Conservation (phyloP, 2,329 filamentous ascomycete genomes). For the Metarhizium album region DNA sequence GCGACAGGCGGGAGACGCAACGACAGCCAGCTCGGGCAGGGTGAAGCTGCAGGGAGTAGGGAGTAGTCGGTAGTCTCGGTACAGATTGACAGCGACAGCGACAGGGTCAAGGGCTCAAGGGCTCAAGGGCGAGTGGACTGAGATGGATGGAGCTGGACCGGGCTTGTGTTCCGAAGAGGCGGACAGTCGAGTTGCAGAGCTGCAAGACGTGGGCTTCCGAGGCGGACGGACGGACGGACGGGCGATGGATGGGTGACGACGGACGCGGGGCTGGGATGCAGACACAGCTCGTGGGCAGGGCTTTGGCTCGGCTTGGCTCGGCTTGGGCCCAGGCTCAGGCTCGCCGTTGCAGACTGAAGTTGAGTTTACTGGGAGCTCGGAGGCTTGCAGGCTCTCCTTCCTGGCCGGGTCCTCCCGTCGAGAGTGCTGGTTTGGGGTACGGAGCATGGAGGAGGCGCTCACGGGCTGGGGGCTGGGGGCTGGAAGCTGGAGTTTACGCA, state of each 20-base stretch:
- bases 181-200: neutral
- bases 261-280: neutral
- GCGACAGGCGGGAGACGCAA: conserved; percentile 1
- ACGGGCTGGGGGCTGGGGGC: too few relatives aligned
- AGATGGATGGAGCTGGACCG: neutral
- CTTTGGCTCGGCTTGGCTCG: too few relatives aligned
- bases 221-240: neutral
- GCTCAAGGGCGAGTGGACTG: too few relatives aligned
- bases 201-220: neutral
- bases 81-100: neutral
- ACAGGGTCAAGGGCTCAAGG: neutral
- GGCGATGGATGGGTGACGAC: neutral
- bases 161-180: neutral
- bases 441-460: neutral
- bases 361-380: neutral
- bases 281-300: conserved; percentile 1
- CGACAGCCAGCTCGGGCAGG: conserved; percentile 4
- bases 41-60: neutral
- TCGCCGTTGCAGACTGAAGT: neutral
- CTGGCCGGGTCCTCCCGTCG: conserved; percentile 7
- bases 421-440: neutral
- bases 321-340: too few relatives aligned
- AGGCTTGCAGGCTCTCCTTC: neutral
- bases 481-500: too few relatives aligned
- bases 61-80: neutral